Conservation (phyloP, 1,139 yeast species). For the Zhuliangozyma blackwelliae region DNA sequence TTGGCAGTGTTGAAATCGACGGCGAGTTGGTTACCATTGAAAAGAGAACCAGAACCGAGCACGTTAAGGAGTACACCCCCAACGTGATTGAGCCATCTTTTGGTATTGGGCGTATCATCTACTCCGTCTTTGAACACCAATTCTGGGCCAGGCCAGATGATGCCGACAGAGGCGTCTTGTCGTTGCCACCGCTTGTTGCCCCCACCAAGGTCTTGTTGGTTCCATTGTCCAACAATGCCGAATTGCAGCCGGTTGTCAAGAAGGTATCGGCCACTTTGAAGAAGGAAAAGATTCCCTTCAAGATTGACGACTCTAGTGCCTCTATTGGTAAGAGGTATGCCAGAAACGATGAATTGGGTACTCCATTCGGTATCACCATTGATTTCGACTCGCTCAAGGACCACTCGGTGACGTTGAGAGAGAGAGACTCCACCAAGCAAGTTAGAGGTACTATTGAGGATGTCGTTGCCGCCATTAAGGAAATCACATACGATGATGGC, state of each 20-base stretch:
- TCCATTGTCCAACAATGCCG: constrained; percentile 84
- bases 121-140: constrained; percentile 88
- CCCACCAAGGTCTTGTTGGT: constrained; percentile 97
- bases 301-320: constrained; percentile 95
- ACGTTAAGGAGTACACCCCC: constrained; percentile 92
- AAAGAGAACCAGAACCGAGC: constrained; percentile 78
- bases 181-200: constrained; percentile 94
- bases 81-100: constrained; percentile 98
- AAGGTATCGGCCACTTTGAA: constrained; percentile 69
- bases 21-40: constrained; percentile 67
- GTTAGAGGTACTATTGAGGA: constrained; percentile 88
- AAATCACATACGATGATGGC: constrained; percentile 67
- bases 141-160: constrained; percentile 96
- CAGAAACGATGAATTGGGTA: constrained; percentile 98
- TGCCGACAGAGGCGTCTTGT: constrained; percentile 82
- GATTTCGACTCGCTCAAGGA: constrained; percentile 94
- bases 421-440: constrained; percentile 95
- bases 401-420: constrained; percentile 90
- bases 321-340: constrained; percentile 98
- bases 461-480: constrained; percentile 73
- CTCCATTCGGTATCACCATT: constrained; percentile 97
- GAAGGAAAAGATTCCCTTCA: constrained; percentile 83
- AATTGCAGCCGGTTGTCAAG: constrained; percentile 71
- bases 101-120: constrained; percentile 97
- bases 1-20: constrained; percentile 67